Evolutionary conservation across 768 basidiomycete genomes (phyloP).

Genomic region (Flagelloscypha sp.): DNA sequence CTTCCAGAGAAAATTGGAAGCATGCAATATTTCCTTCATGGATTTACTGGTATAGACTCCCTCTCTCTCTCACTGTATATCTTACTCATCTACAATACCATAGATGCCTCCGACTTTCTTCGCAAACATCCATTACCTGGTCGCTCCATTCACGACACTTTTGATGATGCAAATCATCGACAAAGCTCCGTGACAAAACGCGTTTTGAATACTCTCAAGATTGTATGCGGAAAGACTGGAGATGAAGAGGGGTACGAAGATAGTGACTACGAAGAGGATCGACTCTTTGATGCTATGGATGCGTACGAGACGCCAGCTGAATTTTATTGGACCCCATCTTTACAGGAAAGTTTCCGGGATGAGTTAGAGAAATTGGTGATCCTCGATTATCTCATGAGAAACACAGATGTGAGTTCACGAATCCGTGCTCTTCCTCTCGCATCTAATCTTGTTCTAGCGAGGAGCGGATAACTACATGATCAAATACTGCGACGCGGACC

Average conservation of each 20-base stretch:
- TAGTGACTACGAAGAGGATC: slow-evolving; percentile 67
- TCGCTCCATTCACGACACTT: slow-evolving; percentile 74
- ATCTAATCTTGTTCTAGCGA: no score
- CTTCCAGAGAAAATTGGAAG: slow-evolving; percentile 86
- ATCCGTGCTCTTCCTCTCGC: slow-evolving; percentile 3
- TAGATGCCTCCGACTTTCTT: slow-evolving; percentile 84
- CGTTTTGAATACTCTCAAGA: slow-evolving; percentile 56
- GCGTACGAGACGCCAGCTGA: slow-evolving; percentile 44
- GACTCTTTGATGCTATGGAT: slow-evolving; percentile 61
- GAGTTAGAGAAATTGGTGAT: slow-evolving; percentile 74
- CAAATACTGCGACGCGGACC: slow-evolving; percentile 77
- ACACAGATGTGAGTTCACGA: slow-evolving; percentile 86
- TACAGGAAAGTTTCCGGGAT: slow-evolving; percentile 79
- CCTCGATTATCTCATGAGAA: slow-evolving; percentile 84
- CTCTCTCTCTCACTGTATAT: not conserved
- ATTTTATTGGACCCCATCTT: slow-evolving; percentile 75
- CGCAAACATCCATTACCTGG: slow-evolving; percentile 85
- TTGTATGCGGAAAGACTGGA: slow-evolving; percentile 82
- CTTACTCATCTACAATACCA: not conserved
- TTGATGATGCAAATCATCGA: slow-evolving; percentile 75
- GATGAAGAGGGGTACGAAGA: slow-evolving; percentile 63
- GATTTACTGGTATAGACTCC: slow-evolving; percentile 52
- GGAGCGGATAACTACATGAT: slow-evolving; percentile 89
- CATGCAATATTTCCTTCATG: slow-evolving; percentile 83
- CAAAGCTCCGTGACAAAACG: slow-evolving; percentile 63